Evolutionary conservation across 495 filamentous ascomycete genomes (phyloP), one percentile per base, ranked within the genome.

Genomic region (Talaromyces adpressus): DNA sequence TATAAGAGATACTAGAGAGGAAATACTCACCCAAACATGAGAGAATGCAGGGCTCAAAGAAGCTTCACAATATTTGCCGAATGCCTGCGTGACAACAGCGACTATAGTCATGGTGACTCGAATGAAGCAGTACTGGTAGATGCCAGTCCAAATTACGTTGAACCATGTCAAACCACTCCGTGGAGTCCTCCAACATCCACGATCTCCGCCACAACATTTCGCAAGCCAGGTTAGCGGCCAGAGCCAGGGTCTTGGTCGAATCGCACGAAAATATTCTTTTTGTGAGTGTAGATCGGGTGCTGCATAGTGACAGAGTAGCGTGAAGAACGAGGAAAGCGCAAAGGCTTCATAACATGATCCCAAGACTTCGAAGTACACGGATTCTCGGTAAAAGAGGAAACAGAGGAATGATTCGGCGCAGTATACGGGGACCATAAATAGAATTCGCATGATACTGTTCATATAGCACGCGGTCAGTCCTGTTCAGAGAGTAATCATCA

Each of bases 51-150:
- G 91, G 66, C 82, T 87, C 39, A 91, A 81, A 2, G 90, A 91
- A 61, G 81, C 83, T 67, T 93, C 87, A 74, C 92, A 97, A 70
- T 94, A 97, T 59, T 79, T 74, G 14, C 83, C 85, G 53, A 79
- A 79, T 45, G 84, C 80, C 68, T 96, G 86, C 0, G 90, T 87
- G 36, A 87, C 69, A 27, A 94, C 89, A 3, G 92, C 87, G 16
- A 89, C 84, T 20, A 94, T 80, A 18, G 92, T 95, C 84, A 92
- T 89, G 61, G 88, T 76, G n/a, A 95, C 86, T 51, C 91, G 84
- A 59, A 96, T 85, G 69, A 94, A 85, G 76, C 92, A 95, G 72
- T 97, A 96, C 66, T 96, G 92, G 71, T 93, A 97, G 36, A 97
- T 80, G 47, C 87, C 85, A 27, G 89, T 81, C 91, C 91, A 97